A percentile compares a stretch with the other conserved stretches of the same genome.
Conservation (phyloP, 257 asterid species). For the Solanum lignicaule region DNA sequence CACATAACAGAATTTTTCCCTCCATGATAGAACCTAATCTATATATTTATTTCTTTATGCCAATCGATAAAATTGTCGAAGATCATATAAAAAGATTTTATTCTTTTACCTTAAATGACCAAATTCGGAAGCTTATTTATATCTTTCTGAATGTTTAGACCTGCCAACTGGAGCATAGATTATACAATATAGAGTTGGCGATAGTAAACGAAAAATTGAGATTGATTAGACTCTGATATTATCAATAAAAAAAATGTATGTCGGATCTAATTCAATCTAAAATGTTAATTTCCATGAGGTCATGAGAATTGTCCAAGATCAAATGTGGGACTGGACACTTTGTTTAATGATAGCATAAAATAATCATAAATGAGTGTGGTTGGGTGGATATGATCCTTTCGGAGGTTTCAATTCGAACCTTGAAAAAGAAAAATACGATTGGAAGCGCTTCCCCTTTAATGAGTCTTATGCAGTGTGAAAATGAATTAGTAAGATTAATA, state of each 20-base stretch:
- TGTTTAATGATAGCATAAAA: not conserved
- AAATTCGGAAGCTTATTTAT: not conserved
- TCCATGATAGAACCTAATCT: not conserved
- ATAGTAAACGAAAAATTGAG: not conserved
- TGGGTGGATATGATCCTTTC: not conserved
- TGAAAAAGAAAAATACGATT: too few species aligned
- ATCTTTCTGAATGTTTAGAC: not conserved
- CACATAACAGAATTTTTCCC: not conserved
- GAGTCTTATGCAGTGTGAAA: not conserved
- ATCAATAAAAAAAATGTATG: not conserved
- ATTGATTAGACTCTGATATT: not conserved
- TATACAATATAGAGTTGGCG: not conserved
- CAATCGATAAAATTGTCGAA: not conserved
- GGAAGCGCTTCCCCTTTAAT: not conserved
- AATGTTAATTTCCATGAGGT: not conserved
- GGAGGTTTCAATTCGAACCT: not conserved
- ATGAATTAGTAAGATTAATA: not conserved
- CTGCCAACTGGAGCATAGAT: not conserved
- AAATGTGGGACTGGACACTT: not conserved
- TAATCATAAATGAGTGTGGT: not conserved
- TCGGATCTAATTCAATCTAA: not conserved
- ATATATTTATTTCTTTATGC: not conserved
- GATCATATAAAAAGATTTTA: not conserved
- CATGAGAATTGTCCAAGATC: not conserved
- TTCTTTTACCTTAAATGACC: not conserved